These are phyloP conservation scores for Trichocladium uniseriatum DNA, from an alignment of 495 filamentous ascomycete species.

Conservation along the genomic window DNA sequence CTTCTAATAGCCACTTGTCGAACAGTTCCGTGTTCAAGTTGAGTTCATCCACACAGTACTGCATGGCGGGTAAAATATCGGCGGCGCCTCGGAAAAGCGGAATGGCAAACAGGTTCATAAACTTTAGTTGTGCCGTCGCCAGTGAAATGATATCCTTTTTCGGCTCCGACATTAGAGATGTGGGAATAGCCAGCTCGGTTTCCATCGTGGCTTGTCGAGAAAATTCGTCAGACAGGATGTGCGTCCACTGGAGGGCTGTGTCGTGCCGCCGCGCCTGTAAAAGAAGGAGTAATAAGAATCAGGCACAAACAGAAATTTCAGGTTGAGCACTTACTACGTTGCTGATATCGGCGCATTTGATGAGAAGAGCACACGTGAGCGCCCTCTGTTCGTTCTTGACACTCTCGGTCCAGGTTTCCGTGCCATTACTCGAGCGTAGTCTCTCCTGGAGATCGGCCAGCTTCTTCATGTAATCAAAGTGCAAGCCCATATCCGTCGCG, in stretches of 20 bases:
- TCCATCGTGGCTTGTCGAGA: constrained; percentile 90
- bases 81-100: constrained; percentile 82
- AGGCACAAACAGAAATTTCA: not conserved
- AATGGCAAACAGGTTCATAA: constrained; percentile 91
- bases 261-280: constrained; percentile 69
- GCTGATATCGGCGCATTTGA: constrained; percentile 98
- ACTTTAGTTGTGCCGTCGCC: constrained; percentile 80
- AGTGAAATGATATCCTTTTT: constrained; percentile 75
- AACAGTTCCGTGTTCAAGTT: constrained; percentile 63
- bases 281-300: constrained; percentile 20
- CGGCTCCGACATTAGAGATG: constrained; percentile 77
- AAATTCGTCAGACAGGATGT: constrained; percentile 87
- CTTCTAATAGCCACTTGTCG: constrained; percentile 37
- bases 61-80: constrained; percentile 73
- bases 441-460: constrained; percentile 69
- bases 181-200: constrained; percentile 70
- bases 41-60: constrained; percentile 74
- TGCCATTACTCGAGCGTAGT: constrained; percentile 50
- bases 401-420: constrained; percentile 64
- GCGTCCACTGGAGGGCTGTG: constrained; percentile 76
- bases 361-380: constrained; percentile 75
- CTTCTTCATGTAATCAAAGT: constrained; percentile 91
- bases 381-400: constrained; percentile 61
- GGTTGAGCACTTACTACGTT: constrained; percentile 65
- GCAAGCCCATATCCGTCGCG: constrained; percentile 93